Conservation (phyloP, 108 stramenopile species). For the Conticribra weissflogii region DNA sequence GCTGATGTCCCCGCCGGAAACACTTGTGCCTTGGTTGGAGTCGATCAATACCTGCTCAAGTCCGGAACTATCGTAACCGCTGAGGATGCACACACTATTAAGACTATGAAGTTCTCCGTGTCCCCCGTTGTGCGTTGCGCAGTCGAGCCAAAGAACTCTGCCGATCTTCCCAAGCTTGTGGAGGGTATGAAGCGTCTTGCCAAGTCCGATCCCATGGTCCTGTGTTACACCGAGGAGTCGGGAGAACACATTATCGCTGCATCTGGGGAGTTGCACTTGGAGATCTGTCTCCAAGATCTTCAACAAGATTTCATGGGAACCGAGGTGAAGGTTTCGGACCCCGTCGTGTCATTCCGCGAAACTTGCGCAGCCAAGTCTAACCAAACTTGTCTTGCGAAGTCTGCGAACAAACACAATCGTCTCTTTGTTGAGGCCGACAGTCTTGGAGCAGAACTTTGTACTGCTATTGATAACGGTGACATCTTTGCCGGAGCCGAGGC, state of each 20-base stretch:
- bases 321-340: conserved; percentile 98
- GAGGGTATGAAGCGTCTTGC: conserved; percentile 99
- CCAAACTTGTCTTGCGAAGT: conserved; percentile 97
- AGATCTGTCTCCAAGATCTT: conserved; percentile 99
- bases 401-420: conserved; percentile 99
- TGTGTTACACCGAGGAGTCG: conserved; percentile 99
- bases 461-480: conserved; percentile 97
- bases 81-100: conserved; percentile 96
- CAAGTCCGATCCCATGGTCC: conserved; percentile 99
- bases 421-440: conserved; percentile 93
- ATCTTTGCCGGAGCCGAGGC: conserved; percentile 87
- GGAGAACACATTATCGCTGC: conserved; percentile 99
- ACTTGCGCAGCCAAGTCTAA: conserved; percentile 93
- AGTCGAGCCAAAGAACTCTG: conserved; percentile 99
- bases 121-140: conserved; percentile 99
- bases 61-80: conserved; percentile 98
- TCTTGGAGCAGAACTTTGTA: conserved; percentile 87
- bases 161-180: conserved; percentile 99
- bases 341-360: conserved; percentile 99
- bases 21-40: conserved; percentile 99
- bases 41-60: conserved; percentile 99
- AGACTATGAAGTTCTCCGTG: conserved; percentile 99
- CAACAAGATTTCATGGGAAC: conserved; percentile 99
- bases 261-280: conserved; percentile 99
- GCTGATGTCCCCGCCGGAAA: conserved; percentile 99